A percentile compares a stretch with the other conserved stretches of the same genome.
Evolutionary conservation across 108 stramenopile species (phyloP).

Genomic region (Cyclotella sp.): DNA sequence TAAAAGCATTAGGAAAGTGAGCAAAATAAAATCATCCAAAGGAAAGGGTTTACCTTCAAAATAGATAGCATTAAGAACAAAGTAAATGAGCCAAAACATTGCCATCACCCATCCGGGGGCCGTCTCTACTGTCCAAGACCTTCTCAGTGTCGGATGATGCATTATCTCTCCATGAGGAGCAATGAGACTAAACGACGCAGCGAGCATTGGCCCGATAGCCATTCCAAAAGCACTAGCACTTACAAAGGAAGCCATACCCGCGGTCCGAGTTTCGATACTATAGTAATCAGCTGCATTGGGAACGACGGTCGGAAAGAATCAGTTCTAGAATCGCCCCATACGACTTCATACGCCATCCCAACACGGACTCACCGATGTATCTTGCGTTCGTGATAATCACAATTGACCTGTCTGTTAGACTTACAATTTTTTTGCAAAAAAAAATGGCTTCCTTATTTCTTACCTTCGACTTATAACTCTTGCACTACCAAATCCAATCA

Average conservation of each 20-base stretch:
- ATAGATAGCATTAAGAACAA: constrained; percentile 52
- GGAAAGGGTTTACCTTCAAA: constrained; percentile 46
- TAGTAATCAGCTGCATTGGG: constrained; percentile 66
- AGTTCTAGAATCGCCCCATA: neutral
- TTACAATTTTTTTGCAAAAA: neutral
- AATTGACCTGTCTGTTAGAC: neutral
- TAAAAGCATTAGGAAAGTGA: neutral
- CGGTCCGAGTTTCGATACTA: constrained; percentile 73
- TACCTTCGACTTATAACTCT: constrained; percentile 85
- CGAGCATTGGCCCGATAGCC: constrained; percentile 87
- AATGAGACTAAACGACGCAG: constrained; percentile 61
- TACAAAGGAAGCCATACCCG: constrained; percentile 88
- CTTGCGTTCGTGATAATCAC: neutral
- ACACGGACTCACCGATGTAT: constrained; percentile 73
- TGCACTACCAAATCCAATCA: constrained; percentile 90
- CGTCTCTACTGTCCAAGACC: constrained; percentile 64
- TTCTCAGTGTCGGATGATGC: constrained; percentile 12
- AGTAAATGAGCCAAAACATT: constrained; percentile 68
- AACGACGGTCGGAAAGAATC: neutral
- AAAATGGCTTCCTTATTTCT: neutral
- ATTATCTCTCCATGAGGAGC: constrained; percentile 25
- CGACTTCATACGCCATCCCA: neutral
- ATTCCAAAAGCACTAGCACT: constrained; percentile 86
- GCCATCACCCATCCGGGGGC: constrained; percentile 72
- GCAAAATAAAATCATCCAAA: neutral